Evolutionary conservation across 2,329 filamentous ascomycete genomes (phyloP), one percentile per base, ranked within the genome.

Genomic region (Huntiella decipiens): DNA sequence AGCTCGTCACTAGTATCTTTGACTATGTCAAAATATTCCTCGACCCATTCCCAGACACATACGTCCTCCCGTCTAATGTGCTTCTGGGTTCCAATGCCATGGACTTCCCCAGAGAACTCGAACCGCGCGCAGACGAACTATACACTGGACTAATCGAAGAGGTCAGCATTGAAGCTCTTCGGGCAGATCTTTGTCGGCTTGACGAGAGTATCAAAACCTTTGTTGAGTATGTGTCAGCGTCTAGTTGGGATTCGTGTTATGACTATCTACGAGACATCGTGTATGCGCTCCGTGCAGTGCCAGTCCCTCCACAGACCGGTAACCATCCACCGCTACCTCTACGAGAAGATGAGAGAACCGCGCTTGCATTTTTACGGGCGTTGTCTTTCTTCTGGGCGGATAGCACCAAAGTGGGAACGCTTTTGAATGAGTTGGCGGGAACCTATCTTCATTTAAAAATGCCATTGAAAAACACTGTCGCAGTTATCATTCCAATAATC

Each of bases 381-480:
- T 61, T 80, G 19, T 70, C 73, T 12, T 77, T 70, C 54, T 71
- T 77, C 52, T 79, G 74, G 73, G 70, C 79, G 15, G 75, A 80
- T 54, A 66, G 65, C 36, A 63, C 67, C 39, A 79, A 77, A 58
- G 63, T 82, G 11, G 69, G 73, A 35, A 58, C 71, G 15, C 56
- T 81, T 44, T 69, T 81, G 34, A 74, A 79, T 53, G 77, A 82
- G 58, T 63, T 81, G 34, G 77, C 74, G 56, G 74, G 74, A 16
- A 75, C 69, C 54, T 81, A 79, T 56, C 63, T 80, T 39, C 76
- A 80, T 56, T 72, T 81, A 50, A 69, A 73, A 51, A 77, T 73
- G 53, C 58, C 68, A 0, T 76, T 74, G 54, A 77, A 82, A 53
- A 76, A 74, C 52, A 70, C 73, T 2, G 64, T 81, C 32, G 74